Percentiles rank a stretch among this genome's conserved stretches.
Conservation (phyloP, 768 basidiomycete genomes). For the Termitomyces sp. region DNA sequence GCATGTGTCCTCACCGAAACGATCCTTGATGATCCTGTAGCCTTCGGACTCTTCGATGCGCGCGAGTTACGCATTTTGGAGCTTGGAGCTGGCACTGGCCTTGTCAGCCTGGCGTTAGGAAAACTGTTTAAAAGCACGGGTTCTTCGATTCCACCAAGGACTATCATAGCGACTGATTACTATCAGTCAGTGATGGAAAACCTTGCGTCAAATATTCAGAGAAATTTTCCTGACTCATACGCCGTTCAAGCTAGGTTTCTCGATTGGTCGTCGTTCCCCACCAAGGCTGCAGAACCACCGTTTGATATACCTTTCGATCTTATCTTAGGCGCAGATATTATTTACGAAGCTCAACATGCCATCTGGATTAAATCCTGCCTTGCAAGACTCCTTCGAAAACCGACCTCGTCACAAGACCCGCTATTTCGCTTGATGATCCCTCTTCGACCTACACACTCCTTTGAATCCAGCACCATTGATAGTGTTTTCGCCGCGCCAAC, state of each 20-base stretch:
- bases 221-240: slow-evolving; percentile 42
- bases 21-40: slow-evolving; percentile 52
- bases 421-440: slow-evolving; percentile 78
- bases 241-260: slow-evolving; percentile 31
- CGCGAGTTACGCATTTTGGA: slow-evolving; percentile 54
- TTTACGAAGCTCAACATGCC: slow-evolving; percentile 74
- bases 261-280: slow-evolving; percentile 55
- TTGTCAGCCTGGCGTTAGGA: slow-evolving; percentile 62
- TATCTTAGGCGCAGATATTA: slow-evolving; percentile 77
- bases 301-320: slow-evolving; percentile 55
- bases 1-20: slow-evolving; percentile 77
- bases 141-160: not conserved
- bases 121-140: slow-evolving; percentile 34
- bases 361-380: slow-evolving; percentile 67
- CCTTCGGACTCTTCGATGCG: slow-evolving; percentile 38
- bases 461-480: slow-evolving; percentile 60
- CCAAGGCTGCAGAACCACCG: slow-evolving; percentile 6
- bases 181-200: slow-evolving; percentile 73
- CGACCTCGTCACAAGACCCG: slow-evolving; percentile 14
- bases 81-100: slow-evolving; percentile 82
- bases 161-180: slow-evolving; percentile 71
- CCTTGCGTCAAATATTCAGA: slow-evolving; percentile 54
- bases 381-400: slow-evolving; percentile 38
- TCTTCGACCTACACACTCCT: slow-evolving; percentile 57
- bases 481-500: slow-evolving; percentile 37